Base-by-base conservation (phyloP, 1,139 yeast genomes). In the Taphrina deformans region DNA sequence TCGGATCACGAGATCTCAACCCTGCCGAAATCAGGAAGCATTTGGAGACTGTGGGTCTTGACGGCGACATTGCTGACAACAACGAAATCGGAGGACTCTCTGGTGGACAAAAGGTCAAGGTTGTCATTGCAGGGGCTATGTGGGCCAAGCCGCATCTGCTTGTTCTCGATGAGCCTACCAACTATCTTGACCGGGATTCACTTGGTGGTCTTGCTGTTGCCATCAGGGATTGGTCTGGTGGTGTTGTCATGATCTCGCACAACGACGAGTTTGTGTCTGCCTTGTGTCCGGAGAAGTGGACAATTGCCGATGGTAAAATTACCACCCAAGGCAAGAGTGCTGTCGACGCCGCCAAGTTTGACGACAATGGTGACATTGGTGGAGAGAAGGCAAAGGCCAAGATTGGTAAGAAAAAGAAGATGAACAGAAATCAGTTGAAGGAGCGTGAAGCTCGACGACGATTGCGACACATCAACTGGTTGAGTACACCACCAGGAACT, bases 91-190 rank as follows among this genome's bases (percentile, higher is more conserved):
- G 98, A 23, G 90, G 97, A 10, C 82, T 93, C 69, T 91, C 97
- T 48, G 99, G 99, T 75, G 99, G 99, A 72, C 99, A 93, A 80
- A 83, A 92, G 75, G 99, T 93, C 69, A 93, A 93, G 79, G 98
- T 93, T 69, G 99, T 93, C 69, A 92, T 93, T 80, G 99, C 99
- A 18, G 98, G 98, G 78, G 98, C 98, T 70, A 93, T 93, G 96
- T 93, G 99, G 99, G 92, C 93, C 79, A 93, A 93, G 75, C 99
- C 99, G n/a, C 99, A 93, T 78, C 83, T 93, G 78, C 84, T 93
- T 70, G 99, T 93, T 50, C 83, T 93, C 70, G 99, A 93, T 78
- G 99, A 93, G 83, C 99, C 99, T 75, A 93, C 99, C 73, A 93
- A 93, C 79, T 93, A 93, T 82, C 83, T 93, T 79, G 99, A 93